Base-by-base conservation (phyloP, 2,329 filamentous ascomycete species). In the Colletotrichum lini region DNA sequence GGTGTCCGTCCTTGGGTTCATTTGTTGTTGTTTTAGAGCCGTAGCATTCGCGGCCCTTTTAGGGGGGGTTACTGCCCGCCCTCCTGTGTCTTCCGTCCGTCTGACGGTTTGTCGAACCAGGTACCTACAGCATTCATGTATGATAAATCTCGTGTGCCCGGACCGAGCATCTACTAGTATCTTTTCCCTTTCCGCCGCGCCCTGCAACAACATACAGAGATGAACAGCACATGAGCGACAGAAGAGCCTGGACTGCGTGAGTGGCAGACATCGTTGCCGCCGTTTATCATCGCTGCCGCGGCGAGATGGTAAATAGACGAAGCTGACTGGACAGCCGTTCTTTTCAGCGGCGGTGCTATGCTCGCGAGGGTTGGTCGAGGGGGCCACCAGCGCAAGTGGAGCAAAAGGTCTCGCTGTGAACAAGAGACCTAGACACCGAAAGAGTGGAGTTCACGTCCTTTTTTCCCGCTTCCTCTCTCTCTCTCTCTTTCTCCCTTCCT, bases 1-100 rank as follows among this genome's bases (percentile, higher is more conserved):
- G 35, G 26, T 54, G 62, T 53, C 67, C 62, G 67, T 67, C 50
- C 64, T 62, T 56, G 64, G 50, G 40, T 23, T 49, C 54, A 60
- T 60, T 66, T 49, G 12, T 54, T 49, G 30, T 59, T 66, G 54
- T 58, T 50, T 66, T 60, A 45, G 42, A 59, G 67, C 53, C 54
- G 49, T 47, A 47, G 62, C 67, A n/a, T 26, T 23, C 8, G 47
- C 45, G 35, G 35, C 13, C 23, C 35, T 23, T 4, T 26, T 23
- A 30, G 5, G 23, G 50, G 16, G 35, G 35, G n/a, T 23, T 12
- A 42, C 53, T 42, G 35, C n/a, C 53, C 30, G 18, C 35, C 10
- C 53, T 40, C 4, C n/a, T 2, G 26, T 40, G 18, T 35, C 30
- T 9, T 54, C 38, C 21, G 18, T 40, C 52, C 12, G 16, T 54